phyloP scores from a whole-genome alignment of 2,329 filamentous ascomycete species.

The Chrysoporthe austroafricana region DNA sequence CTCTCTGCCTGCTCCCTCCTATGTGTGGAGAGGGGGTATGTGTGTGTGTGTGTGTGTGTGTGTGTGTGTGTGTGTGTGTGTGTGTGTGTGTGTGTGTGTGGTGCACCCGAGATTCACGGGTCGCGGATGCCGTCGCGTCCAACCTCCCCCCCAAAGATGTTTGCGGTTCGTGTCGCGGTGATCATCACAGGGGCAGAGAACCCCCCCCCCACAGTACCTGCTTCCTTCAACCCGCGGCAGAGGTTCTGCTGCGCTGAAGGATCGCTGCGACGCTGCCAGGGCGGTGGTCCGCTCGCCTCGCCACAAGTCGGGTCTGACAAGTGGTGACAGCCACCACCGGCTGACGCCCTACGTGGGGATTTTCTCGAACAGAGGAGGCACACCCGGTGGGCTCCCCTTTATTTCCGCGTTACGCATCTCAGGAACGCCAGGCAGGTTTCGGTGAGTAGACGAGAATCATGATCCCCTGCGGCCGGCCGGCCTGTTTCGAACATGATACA shows the following conservation, averaged over 20 bases:
- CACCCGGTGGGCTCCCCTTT: not conserved
- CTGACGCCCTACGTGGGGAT: conserved; percentile 4
- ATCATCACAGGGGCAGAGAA: conserved; percentile 1
- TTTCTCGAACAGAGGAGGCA: not conserved
- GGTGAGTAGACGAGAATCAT: conserved; percentile 6
- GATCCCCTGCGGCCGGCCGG: conserved; percentile 15
- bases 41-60: too few species aligned
- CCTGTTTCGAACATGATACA: conserved; percentile 15
- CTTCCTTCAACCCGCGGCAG: conserved; percentile 12
- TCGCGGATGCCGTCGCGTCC: not conserved
- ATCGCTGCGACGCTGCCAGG: conserved; percentile 5
- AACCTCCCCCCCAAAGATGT: conserved; percentile 3
- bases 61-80: too few species aligned
- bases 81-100: not conserved
- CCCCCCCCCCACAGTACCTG: conserved; percentile 10
- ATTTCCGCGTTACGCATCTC: conserved; percentile 15
- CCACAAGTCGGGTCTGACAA: conserved; percentile 5
- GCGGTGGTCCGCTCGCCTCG: conserved; percentile 10
- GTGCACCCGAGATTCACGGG: conserved; percentile 12
- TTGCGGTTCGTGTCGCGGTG: conserved; percentile 18
- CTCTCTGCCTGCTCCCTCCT: not conserved
- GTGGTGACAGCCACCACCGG: conserved; percentile 3
- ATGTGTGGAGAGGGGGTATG: too few species aligned
- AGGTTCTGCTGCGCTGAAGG: conserved; percentile 7
- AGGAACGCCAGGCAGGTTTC: conserved; percentile 1